Percentiles rank a stretch among this genome's conserved stretches.
Evolutionary conservation across 1,139 yeast genomes (phyloP).

Genomic region (Candida sojae): DNA sequence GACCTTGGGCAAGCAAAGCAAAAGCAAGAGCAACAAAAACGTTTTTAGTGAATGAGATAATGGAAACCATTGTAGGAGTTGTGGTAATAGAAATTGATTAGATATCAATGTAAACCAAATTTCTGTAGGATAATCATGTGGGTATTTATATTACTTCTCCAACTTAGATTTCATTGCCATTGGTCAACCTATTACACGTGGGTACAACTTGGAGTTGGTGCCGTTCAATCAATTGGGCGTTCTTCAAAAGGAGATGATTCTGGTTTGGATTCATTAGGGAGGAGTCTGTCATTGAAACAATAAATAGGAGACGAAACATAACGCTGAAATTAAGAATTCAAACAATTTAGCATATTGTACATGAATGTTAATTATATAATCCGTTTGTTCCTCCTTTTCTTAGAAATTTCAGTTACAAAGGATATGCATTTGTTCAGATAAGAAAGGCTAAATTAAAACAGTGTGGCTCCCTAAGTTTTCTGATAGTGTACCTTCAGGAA

Average conservation of each 20-base stretch:
- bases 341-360: neutral
- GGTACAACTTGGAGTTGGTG: neutral
- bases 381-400: neutral
- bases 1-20: conserved; percentile 14
- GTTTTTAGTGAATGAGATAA: conserved; percentile 13
- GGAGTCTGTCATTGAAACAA: neutral
- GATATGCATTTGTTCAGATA: neutral
- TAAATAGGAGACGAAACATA: neutral
- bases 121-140: neutral
- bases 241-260: neutral
- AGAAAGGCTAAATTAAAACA: neutral
- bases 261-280: neutral
- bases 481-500: neutral
- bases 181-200: neutral
- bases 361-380: neutral
- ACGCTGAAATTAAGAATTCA: neutral
- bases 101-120: neutral
- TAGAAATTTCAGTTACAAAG: neutral
- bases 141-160: neutral
- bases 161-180: neutral
- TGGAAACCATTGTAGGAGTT: conserved; percentile 11
- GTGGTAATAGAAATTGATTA: neutral
- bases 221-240: neutral
- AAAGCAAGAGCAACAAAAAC: conserved; percentile 11
- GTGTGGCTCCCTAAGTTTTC: neutral